Percentiles rank a stretch among this genome's conserved stretches.
Conservation (phyloP, 106 monocot genomes). For the Cymbidium sinense region DNA sequence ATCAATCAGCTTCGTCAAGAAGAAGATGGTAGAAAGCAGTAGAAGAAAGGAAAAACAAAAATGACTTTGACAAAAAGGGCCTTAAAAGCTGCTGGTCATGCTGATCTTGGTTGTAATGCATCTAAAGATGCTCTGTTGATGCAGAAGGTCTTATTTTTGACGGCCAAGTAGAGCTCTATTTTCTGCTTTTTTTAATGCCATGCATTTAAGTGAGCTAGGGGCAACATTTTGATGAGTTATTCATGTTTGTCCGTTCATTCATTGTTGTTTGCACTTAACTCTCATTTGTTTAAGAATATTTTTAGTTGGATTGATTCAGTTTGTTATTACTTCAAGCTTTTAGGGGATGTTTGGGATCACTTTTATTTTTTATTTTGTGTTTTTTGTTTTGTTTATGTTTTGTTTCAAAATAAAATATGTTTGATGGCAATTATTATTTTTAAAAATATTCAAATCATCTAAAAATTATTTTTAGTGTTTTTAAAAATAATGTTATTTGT, state of each 20-base stretch:
- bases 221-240: background rate
- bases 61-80: conserved; percentile 71
- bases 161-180: background rate
- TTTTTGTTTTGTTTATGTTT: no score
- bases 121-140: conserved; percentile 77
- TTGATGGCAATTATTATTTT: no score
- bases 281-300: background rate
- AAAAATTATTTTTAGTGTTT: no score
- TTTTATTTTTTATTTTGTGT: no score
- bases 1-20: conserved; percentile 77
- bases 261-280: background rate
- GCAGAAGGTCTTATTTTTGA: conserved; percentile 47
- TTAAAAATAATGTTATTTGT: no score
- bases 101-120: conserved; percentile 65
- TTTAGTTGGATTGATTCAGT: background rate
- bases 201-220: background rate
- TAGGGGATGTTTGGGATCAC: no score
- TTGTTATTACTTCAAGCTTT: no score
- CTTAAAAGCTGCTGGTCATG: conserved; percentile 84
- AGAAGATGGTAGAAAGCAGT: conserved; percentile 71
- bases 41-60: conserved; percentile 79
- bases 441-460: no score
- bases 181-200: background rate
- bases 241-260: background rate
- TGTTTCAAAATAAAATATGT: no score